Conservation (phyloP, 495 filamentous ascomycete genomes). For the Penicillium lividum region DNA sequence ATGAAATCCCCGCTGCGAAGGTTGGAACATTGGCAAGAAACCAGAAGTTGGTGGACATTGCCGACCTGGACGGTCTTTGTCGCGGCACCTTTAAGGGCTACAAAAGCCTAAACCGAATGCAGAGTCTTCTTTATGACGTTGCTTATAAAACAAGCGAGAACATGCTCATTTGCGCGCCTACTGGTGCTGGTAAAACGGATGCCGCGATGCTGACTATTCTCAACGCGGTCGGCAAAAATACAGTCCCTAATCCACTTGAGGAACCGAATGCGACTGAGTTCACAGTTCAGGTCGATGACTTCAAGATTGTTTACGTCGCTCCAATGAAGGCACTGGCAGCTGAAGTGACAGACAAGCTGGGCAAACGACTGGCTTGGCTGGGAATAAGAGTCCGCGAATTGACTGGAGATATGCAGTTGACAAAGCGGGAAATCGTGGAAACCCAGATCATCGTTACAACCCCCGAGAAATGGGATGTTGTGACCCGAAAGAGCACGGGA, state of each 20-base stretch:
- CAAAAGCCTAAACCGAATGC: conserved; percentile 93
- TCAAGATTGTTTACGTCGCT: conserved; percentile 61
- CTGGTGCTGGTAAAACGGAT: conserved; percentile 98
- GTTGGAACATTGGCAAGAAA: conserved; percentile 71
- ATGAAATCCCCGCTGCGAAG: conserved; percentile 76
- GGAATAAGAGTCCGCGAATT: conserved; percentile 86
- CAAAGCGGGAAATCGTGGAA: conserved; percentile 90
- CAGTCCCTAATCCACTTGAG: conserved; percentile 73
- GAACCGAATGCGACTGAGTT: conserved; percentile 74
- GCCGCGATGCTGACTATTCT: conserved; percentile 96
- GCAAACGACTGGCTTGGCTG: conserved; percentile 91
- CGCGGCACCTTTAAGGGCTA: conserved; percentile 92
- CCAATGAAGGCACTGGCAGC: conserved; percentile 91
- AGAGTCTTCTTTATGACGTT: conserved; percentile 92
- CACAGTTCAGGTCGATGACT: conserved; percentile 75
- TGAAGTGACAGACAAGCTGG: conserved; percentile 92
- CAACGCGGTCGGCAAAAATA: conserved; percentile 83
- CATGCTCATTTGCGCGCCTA: conserved; percentile 98
- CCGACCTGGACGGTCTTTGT: conserved; percentile 86
- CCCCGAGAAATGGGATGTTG: conserved; percentile 99
- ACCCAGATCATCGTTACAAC: conserved; percentile 99
- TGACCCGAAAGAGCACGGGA: conserved; percentile 93
- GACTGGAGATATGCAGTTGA: conserved; percentile 98
- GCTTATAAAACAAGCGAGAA: conserved; percentile 96
- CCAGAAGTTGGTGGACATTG: conserved; percentile 74